Conservation (phyloP, 106 monocot species). For the Amphibolis antarctica region DNA sequence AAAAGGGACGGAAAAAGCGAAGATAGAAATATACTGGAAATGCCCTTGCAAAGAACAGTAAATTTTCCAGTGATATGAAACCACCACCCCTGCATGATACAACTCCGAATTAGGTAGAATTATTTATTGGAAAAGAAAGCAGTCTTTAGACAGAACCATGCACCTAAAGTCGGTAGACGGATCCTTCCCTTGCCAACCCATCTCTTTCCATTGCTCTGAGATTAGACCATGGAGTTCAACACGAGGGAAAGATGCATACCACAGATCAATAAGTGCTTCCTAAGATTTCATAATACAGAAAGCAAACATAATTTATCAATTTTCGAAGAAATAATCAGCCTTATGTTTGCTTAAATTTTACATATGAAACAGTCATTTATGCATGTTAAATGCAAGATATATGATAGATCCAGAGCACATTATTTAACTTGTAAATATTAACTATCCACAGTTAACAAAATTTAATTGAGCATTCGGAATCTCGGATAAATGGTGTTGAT, state of each 20-base stretch:
- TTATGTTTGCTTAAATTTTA: too few relatives aligned
- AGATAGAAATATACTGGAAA: conserved; percentile 55
- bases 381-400: background rate
- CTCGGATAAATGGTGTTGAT: too few relatives aligned
- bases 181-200: conserved; percentile 99
- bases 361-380: too few relatives aligned
- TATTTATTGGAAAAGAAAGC: background rate
- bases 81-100: conserved; percentile 78
- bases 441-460: background rate
- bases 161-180: conserved; percentile 98
- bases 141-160: background rate
- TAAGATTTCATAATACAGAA: conserved; percentile 12
- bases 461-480: background rate
- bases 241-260: conserved; percentile 70
- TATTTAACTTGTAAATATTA: background rate
- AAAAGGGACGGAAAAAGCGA: background rate
- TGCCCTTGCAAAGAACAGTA: conserved; percentile 75
- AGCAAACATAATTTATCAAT: background rate
- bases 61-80: conserved; percentile 92
- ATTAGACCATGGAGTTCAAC: conserved; percentile 53
- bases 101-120: background rate
- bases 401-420: background rate
- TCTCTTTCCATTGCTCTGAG: conserved; percentile 96
- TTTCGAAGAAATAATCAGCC: background rate
- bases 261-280: conserved; percentile 74